Evolutionary conservation across 768 basidiomycete genomes (phyloP).

Genomic region (Tricholoma terreum): DNA sequence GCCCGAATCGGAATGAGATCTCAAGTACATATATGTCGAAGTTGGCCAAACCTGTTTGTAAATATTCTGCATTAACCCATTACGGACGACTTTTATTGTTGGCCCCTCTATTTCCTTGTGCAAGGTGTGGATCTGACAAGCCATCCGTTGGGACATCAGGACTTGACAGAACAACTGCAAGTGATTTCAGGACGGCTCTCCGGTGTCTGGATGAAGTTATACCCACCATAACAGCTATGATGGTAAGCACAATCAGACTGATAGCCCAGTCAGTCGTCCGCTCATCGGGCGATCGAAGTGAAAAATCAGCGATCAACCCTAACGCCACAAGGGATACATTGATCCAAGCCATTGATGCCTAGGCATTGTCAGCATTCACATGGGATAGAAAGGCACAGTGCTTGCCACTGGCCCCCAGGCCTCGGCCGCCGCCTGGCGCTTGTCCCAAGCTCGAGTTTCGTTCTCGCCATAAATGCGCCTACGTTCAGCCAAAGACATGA

Average conservation of each 20-base stretch:
- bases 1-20: not conserved
- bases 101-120: not conserved
- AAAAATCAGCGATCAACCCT: conserved; percentile 1
- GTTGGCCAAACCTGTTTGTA: not conserved
- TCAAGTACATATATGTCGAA: not conserved
- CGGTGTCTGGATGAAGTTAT: not conserved
- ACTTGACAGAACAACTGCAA: not conserved
- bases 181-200: not conserved
- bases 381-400: not conserved
- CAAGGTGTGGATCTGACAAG: not conserved
- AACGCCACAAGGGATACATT: not conserved
- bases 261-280: not conserved
- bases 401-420: not conserved
- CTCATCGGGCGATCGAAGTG: not conserved
- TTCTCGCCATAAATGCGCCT: not conserved
- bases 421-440: not conserved
- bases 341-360: not conserved
- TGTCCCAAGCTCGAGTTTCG: not conserved
- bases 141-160: not conserved
- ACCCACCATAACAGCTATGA: not conserved
- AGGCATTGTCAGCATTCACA: not conserved
- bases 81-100: not conserved
- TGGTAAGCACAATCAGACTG: not conserved
- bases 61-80: not conserved
- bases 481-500: not conserved